Percentiles rank a stretch among this genome's conserved stretches.
Evolutionary conservation across 192 early-diverging fungal genomes (phyloP).

Genomic region (Entomortierella parvispora): DNA sequence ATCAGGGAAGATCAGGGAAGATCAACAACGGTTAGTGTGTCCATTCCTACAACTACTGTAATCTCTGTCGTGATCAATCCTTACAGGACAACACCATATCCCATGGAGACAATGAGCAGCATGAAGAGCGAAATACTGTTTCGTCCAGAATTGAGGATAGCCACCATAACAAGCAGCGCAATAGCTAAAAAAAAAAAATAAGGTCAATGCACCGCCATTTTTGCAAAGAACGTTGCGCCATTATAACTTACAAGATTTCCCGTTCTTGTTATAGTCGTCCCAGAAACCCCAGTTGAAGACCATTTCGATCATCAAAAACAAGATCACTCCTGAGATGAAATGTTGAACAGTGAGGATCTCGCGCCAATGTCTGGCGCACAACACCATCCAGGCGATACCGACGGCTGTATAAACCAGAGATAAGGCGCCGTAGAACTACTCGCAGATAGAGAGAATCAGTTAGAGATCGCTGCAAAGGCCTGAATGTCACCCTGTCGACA

Average conservation of each 20-base stretch:
- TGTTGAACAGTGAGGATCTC: slow-evolving; percentile 95
- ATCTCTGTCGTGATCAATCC: not conserved
- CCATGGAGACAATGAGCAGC: slow-evolving; percentile 93
- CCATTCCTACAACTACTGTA: not conserved
- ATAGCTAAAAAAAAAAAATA: slow-evolving; percentile 46
- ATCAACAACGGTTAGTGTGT: not conserved
- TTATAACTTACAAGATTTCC: slow-evolving; percentile 61
- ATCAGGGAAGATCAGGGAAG: not conserved
- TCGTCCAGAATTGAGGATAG: slow-evolving; percentile 86
- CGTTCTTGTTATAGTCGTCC: slow-evolving; percentile 73
- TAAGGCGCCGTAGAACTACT: slow-evolving; percentile 80
- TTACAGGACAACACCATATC: slow-evolving; percentile 95
- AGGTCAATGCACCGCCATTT: not conserved
- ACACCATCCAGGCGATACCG: slow-evolving; percentile 79
- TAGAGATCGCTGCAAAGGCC: no score
- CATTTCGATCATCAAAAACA: slow-evolving; percentile 91
- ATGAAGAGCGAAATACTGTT: slow-evolving; percentile 97
- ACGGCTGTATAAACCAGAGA: slow-evolving; percentile 80
- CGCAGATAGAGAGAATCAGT: not conserved
- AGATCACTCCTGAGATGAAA: slow-evolving; percentile 85
- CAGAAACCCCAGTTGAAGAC: slow-evolving; percentile 91
- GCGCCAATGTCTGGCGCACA: slow-evolving; percentile 82
- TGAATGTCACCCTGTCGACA: no score
- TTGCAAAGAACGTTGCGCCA: no score
- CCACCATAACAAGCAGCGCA: slow-evolving; percentile 77